Evolutionary conservation across 345 rosid species (phyloP), one percentile per base, ranked within the genome.

Genomic region (Dipteronia sinensis): DNA sequence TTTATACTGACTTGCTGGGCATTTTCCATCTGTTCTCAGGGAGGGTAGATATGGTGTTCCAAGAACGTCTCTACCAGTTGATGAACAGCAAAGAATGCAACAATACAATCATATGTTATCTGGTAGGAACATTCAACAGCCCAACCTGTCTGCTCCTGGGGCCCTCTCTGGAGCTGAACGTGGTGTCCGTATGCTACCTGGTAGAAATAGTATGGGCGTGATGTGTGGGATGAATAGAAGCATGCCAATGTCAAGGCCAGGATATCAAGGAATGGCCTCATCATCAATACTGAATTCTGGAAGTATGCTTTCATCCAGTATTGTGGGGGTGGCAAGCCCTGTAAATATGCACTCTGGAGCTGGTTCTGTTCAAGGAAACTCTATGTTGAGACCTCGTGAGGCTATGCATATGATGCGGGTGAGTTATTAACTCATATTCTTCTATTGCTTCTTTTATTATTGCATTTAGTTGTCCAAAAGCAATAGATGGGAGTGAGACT

Each of bases 1-100:
- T n/a, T 73, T 65, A 19, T 59, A 0, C 38, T 75, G 67, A 22
- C 42, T 25, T 79, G 44, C 47, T 66, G 77, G 71, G 29, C 34
- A 40, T 34, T 22, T 44, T 73, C 80, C 80, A 63, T 58, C 67
- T 78, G 34, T 78, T 73, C 76, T 70, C 84, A 91, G 97, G 94
- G 94, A 93, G 82, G 85, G 92, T 78, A 90, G 94, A 83, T 90
- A 79, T 80, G 84, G 69, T 86, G 91, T 87, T 86, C 90, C 91
- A 65, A 87, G 91, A 83, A 79, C 92, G 69, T 84, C 97, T 85
- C 86, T 89, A 72, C 93, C 90, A 44, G 89, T 76, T 80, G 96
- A 93, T 69, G 98, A 97, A 84, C 98, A 91, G 77, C 98, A 91
- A 72, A 85, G 93, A 78, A 81, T 87, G 84, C 98, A 87, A 75